A percentile compares a stretch with the other conserved stretches of the same genome.
Evolutionary conservation across 2,329 filamentous ascomycete species (phyloP).

Genomic region (Colletotrichum melonis): DNA sequence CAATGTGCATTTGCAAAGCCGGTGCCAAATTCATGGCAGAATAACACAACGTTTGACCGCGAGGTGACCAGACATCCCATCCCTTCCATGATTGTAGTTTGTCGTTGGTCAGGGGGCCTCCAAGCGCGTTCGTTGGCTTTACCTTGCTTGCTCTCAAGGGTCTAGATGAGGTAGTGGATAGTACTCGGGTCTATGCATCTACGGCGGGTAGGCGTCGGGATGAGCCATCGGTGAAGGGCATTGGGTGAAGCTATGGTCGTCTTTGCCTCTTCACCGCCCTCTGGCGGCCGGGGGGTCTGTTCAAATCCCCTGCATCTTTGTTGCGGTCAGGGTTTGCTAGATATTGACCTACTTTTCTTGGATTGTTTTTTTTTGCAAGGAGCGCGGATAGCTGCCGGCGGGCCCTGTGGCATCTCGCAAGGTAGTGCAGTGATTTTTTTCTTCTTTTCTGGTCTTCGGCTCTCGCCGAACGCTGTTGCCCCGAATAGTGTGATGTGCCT

Average conservation of each 20-base stretch:
- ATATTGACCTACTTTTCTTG: background rate
- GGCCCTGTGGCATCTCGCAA: background rate
- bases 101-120: background rate
- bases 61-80: background rate
- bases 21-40: background rate
- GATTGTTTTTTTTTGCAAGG: background rate
- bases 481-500: background rate
- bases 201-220: slow-evolving; percentile 14
- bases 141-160: background rate
- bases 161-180: background rate
- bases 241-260: background rate
- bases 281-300: slow-evolving; percentile 18
- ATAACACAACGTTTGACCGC: slow-evolving; percentile 2
- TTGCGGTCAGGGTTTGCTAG: background rate
- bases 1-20: background rate
- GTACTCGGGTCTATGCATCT: background rate
- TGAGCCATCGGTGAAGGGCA: slow-evolving; percentile 25
- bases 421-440: background rate
- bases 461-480: slow-evolving; percentile 4
- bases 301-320: slow-evolving; percentile 11
- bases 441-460: background rate
- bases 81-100: background rate
- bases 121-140: background rate
- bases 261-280: slow-evolving; percentile 28
- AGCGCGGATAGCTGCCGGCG: background rate